Conservation (phyloP, 148 eudicot species). For the Simmondsia chinensis region DNA sequence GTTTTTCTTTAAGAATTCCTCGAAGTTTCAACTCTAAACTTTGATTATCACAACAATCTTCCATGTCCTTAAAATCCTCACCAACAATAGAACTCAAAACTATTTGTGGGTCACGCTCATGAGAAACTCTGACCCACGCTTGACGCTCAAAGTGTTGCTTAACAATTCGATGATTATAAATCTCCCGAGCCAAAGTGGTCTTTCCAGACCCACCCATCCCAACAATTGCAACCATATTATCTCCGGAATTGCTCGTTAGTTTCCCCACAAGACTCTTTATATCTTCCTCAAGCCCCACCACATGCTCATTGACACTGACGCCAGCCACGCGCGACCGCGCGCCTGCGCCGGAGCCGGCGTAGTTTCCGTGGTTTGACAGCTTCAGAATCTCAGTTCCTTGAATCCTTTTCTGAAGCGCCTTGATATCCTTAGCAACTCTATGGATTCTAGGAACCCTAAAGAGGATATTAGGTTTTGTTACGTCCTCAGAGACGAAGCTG, state of each 20-base stretch:
- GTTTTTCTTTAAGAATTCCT: constrained; percentile 3
- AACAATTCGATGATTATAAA: constrained; percentile 3
- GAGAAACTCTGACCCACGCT: constrained; percentile 18
- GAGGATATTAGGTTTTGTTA: neutral
- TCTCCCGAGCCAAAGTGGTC: constrained; percentile 18
- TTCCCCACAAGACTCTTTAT: constrained; percentile 12
- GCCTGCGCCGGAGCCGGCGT: too few species aligned
- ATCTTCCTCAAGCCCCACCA: constrained; percentile 26
- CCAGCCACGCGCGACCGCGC: too few species aligned
- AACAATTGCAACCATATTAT: constrained; percentile 13
- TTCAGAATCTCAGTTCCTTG: constrained; percentile 1
- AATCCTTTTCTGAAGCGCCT: neutral
- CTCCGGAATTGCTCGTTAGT: neutral
- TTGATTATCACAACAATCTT: neutral
- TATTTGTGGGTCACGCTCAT: neutral
- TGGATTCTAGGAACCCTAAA: neutral
- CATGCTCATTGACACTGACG: constrained; percentile 15
- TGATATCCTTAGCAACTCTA: neutral
- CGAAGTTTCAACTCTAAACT: neutral
- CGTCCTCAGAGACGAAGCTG: neutral
- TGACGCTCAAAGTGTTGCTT: constrained; percentile 7
- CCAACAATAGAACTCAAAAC: constrained; percentile 8
- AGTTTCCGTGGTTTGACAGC: too few species aligned
- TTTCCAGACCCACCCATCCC: constrained; percentile 28
- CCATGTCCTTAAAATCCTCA: constrained; percentile 1